phyloP scores from a whole-genome alignment of 352 stramenopile genomes.

The Globisporangium cylindrosporum region DNA sequence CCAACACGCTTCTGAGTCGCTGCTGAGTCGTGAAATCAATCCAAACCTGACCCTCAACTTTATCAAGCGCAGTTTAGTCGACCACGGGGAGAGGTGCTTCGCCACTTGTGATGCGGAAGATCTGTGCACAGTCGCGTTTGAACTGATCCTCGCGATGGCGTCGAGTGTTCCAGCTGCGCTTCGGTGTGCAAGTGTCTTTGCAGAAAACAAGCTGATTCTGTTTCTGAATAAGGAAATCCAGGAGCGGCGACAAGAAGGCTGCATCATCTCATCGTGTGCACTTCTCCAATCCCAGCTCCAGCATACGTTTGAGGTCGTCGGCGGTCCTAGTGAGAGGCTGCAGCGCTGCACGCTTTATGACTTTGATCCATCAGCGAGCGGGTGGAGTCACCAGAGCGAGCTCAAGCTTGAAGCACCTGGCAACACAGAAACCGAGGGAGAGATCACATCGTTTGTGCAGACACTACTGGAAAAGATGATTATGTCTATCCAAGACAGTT shows the following conservation, averaged over 20 bases:
- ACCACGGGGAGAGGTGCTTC: slow-evolving; percentile 22
- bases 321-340: slow-evolving; percentile 32
- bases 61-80: slow-evolving; percentile 21
- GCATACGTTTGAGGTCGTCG: slow-evolving; percentile 28
- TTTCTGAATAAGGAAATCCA: slow-evolving; percentile 4
- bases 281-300: slow-evolving; percentile 37
- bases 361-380: slow-evolving; percentile 18
- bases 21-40: neutral
- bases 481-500: slow-evolving; percentile 28
- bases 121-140: slow-evolving; percentile 35
- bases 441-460: slow-evolving; percentile 15
- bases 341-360: slow-evolving; percentile 24
- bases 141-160: slow-evolving; percentile 28
- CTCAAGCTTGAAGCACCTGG: neutral
- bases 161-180: slow-evolving; percentile 39
- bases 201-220: neutral
- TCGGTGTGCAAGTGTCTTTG: slow-evolving; percentile 15
- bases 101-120: slow-evolving; percentile 37
- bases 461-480: slow-evolving; percentile 40
- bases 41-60: slow-evolving; percentile 21
- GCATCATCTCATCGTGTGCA: slow-evolving; percentile 19
- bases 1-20: slow-evolving; percentile 18
- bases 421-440: neutral
- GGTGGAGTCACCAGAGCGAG: neutral
- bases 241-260: neutral